phyloP scores from a whole-genome alignment of 352 stramenopile genomes.

The Globisporangium acanthophoron region DNA sequence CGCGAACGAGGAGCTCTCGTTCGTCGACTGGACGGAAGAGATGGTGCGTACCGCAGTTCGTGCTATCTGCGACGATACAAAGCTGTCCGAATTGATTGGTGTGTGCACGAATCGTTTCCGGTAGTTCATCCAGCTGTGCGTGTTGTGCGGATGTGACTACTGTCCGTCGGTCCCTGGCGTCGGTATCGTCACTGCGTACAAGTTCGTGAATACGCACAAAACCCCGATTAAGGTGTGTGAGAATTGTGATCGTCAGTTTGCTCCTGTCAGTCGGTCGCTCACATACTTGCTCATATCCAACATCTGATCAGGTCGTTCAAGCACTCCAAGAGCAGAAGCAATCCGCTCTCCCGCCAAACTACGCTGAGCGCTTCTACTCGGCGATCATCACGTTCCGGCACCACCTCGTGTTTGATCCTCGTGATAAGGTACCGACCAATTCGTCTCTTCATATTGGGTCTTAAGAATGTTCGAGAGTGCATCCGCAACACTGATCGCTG shows the following conservation, averaged over 20 bases:
- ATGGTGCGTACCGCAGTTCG: constrained; percentile 41
- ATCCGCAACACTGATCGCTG: background rate
- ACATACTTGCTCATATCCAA: background rate
- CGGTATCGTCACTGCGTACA: constrained; percentile 82
- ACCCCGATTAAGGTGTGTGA: constrained; percentile 36
- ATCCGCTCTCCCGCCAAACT: constrained; percentile 32
- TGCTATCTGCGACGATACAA: background rate
- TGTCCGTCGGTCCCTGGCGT: constrained; percentile 67
- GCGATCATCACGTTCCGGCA: constrained; percentile 86
- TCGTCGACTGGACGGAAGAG: constrained; percentile 80
- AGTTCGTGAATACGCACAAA: constrained; percentile 50
- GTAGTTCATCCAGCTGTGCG: constrained; percentile 79
- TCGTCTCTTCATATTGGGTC: background rate
- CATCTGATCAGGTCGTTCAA: constrained; percentile 32
- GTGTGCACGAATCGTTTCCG: background rate
- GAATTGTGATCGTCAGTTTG: too few relatives aligned
- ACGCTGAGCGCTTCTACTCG: constrained; percentile 38
- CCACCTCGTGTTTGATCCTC: constrained; percentile 83
- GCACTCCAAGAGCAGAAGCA: constrained; percentile 49
- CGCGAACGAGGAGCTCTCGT: constrained; percentile 76
- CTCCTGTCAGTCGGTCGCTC: too few relatives aligned
- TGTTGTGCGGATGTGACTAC: constrained; percentile 89
- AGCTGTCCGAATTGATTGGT: background rate
- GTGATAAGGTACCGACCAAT: constrained; percentile 33
- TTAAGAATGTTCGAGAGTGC: background rate